Evolutionary conservation across 495 filamentous ascomycete species (phyloP).

Genomic region (Tuber microsphaerosporum): DNA sequence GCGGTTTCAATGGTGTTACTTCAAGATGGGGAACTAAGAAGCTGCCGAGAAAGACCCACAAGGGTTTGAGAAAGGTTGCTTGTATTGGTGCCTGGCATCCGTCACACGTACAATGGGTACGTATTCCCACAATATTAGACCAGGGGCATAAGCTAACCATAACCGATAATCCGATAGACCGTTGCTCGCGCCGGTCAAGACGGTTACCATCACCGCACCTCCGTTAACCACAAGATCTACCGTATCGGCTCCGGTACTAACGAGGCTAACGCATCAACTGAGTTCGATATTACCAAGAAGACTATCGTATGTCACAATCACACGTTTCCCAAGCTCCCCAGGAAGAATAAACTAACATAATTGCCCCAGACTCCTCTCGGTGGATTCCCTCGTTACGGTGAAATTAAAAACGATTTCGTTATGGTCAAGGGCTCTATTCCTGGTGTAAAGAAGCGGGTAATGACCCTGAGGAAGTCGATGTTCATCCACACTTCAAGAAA

Average conservation of each 20-base stretch:
- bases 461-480: constrained; percentile 98
- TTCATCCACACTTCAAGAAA: constrained; percentile 92
- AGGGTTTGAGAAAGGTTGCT: constrained; percentile 99
- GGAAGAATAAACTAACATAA: constrained; percentile 38
- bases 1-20: constrained; percentile 96
- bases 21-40: constrained; percentile 99
- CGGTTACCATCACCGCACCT: constrained; percentile 99
- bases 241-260: constrained; percentile 87
- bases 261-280: constrained; percentile 85
- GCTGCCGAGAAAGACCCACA: constrained; percentile 99
- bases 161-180: constrained; percentile 47
- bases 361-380: constrained; percentile 61
- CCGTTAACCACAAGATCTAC: constrained; percentile 99
- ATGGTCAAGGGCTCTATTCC: constrained; percentile 96
- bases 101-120: constrained; percentile 94
- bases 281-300: constrained; percentile 98
- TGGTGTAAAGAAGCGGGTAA: constrained; percentile 98
- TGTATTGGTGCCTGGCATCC: constrained; percentile 99
- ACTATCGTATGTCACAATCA: constrained; percentile 74
- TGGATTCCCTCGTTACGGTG: constrained; percentile 98
- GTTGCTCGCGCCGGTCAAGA: constrained; percentile 99
- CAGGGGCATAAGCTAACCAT: neutral
- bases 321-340: neutral
- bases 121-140: neutral
- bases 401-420: constrained; percentile 99